Evolutionary conservation across 371 early-diverging fungal species (phyloP).

Genomic region (Mortierella sp.): DNA sequence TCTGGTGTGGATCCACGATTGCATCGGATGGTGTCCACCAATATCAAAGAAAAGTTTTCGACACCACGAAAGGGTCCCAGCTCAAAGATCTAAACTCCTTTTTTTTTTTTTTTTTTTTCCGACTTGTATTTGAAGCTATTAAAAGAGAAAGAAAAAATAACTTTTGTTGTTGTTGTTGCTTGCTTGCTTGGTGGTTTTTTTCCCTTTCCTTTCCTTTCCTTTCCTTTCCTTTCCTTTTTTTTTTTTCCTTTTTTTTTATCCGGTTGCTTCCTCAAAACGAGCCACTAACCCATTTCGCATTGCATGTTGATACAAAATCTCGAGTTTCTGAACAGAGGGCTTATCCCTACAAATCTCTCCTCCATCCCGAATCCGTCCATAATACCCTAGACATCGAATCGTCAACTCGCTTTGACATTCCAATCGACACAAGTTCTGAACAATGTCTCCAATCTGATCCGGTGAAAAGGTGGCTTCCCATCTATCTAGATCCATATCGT

Average conservation of each 20-base stretch:
- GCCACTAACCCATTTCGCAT: no score
- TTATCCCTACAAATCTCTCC: background rate
- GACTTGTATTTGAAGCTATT: no score
- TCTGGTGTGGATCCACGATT: conserved; percentile 15
- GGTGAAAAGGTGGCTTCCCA: conserved; percentile 22
- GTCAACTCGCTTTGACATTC: conserved; percentile 18
- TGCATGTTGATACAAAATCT: background rate
- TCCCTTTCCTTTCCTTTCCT: no score
- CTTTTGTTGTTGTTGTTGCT: no score
- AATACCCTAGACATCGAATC: conserved; percentile 28
- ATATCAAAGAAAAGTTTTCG: conserved; percentile 46
- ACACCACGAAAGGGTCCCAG: background rate
- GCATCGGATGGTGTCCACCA: conserved; percentile 34
- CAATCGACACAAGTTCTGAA: conserved; percentile 15
- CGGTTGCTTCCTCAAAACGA: no score
- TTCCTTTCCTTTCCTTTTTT: no score
- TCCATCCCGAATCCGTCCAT: background rate
- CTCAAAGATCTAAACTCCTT: no score
- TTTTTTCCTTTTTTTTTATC: no score
- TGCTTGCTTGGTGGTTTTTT: no score
- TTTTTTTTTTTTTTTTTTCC: no score
- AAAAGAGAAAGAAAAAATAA: no score
- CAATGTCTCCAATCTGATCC: conserved; percentile 16
- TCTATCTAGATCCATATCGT: conserved; percentile 10
- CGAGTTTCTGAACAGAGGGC: background rate